Conservation (phyloP, 352 stramenopile species). For the Pythium angustatum region DNA sequence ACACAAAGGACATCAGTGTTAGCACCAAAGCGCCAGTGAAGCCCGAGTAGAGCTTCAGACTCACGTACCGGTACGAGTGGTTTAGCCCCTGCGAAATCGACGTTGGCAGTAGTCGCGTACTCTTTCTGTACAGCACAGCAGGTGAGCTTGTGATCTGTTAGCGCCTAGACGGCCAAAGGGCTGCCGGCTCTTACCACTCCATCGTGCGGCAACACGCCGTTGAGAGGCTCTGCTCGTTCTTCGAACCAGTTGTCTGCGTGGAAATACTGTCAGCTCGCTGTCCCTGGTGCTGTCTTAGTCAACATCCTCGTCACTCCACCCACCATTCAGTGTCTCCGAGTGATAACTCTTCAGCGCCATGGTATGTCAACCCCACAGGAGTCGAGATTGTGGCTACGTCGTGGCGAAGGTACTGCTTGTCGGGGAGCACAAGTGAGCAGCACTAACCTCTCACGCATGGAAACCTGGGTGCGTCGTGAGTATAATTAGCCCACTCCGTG, state of each 20-base stretch:
- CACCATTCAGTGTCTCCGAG: conserved; percentile 74
- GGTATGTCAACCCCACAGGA: too few species aligned
- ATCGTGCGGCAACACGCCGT: conserved; percentile 64
- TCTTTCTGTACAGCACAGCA: too few species aligned
- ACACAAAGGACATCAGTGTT: background rate
- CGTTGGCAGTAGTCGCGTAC: conserved; percentile 53
- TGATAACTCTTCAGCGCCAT: conserved; percentile 86
- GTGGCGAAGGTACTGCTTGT: too few species aligned
- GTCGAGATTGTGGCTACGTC: too few species aligned
- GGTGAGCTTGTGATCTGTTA: too few species aligned
- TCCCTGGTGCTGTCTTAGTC: background rate
- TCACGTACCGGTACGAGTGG: conserved; percentile 34
- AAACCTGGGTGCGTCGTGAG: too few species aligned
- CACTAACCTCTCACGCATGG: too few species aligned
- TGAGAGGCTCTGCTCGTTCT: conserved; percentile 60
- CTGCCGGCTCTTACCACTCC: conserved; percentile 44
- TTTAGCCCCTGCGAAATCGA: conserved; percentile 51
- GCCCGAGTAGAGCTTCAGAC: background rate
- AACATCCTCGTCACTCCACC: background rate
- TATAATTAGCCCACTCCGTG: conserved; percentile 1
- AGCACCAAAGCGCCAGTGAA: background rate
- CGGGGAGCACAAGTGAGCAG: too few species aligned
- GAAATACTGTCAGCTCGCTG: background rate
- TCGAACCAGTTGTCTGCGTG: conserved; percentile 82
- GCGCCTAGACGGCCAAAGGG: too few species aligned